phyloP scores from a whole-genome alignment of 352 stramenopile genomes.

The Thraustotheca clavata region DNA sequence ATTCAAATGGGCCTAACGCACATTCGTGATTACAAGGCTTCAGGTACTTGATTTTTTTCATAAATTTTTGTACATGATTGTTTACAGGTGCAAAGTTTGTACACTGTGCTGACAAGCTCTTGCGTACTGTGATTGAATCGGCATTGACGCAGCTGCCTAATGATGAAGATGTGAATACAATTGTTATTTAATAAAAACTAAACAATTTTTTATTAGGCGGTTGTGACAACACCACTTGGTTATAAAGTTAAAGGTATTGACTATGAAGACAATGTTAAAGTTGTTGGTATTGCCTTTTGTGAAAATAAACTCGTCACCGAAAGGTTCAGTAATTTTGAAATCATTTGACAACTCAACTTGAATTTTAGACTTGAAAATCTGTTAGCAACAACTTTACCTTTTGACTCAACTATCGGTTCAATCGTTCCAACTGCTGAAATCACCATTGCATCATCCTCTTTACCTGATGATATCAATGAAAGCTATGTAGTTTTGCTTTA shows the following conservation, averaged over 20 bases:
- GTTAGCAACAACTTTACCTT: conserved; percentile 47
- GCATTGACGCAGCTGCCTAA: conserved; percentile 73
- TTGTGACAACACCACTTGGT: conserved; percentile 66
- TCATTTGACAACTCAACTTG: neutral
- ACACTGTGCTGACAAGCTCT: conserved; percentile 60
- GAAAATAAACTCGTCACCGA: conserved; percentile 1
- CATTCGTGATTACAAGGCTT: conserved; percentile 52
- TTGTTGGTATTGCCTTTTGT: conserved; percentile 56
- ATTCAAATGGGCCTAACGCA: conserved; percentile 73
- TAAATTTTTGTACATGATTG: neutral
- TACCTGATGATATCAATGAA: conserved; percentile 57
- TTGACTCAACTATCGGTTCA: conserved; percentile 51
- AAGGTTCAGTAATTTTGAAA: neutral
- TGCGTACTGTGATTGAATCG: conserved; percentile 58
- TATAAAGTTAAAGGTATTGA: conserved; percentile 60
- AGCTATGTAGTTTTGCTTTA: conserved; percentile 60
- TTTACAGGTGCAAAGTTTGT: conserved; percentile 45
- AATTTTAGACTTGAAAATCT: conserved; percentile 37
- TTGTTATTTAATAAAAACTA: neutral
- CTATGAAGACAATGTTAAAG: conserved; percentile 71
- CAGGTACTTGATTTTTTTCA: neutral
- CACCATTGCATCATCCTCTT: conserved; percentile 36
- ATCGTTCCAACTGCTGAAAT: conserved; percentile 31
- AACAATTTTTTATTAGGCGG: conserved; percentile 35
- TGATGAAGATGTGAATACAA: conserved; percentile 60